Evolutionary conservation across 2,329 filamentous ascomycete genomes (phyloP), one percentile per base, ranked within the genome.

Genomic region (Hypoxylon sp.): DNA sequence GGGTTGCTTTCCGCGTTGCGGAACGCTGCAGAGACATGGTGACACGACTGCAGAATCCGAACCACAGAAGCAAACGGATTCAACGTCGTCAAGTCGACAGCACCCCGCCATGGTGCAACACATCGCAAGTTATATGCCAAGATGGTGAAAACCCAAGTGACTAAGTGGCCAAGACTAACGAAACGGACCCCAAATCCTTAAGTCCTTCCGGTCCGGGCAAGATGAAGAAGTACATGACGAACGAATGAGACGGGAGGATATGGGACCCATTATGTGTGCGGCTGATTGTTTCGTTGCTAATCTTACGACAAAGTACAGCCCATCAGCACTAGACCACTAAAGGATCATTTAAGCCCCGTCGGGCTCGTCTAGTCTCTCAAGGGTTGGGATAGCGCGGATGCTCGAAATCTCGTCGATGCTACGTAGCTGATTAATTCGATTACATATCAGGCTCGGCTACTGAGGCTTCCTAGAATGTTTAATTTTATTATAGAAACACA

Each of bases 21-120:
- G 74, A 71, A 42, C 72, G 74, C 42, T 74, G 73, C 50, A 76
- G 63, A 69, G 75, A 76, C 73, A 76, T 76, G 37, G 35, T 61
- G 67, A 54, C 46, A 26, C 56, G 17, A 65, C 61, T 65, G 24
- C 44, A 65, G 26, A 48, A 64, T 26, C 3, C 37, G 33, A 54
- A 29, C 56, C n/a, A 35, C 19, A 44, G 22, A 54, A 24, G n/a
- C 22, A 42, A 44, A 42, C 22, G 14, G 14, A 13, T 56, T 66
- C 58, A 56, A 39, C 22, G 19, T 54, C 54, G 19, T 26, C 68
- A 17, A 52, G n/a, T n/a, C n/a, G 56, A 67, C 29, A 31, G 51
- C 37, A 29, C 22, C 65, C 60, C 37, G 33, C 63, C 55, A 63
- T 55, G 60, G 67, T 54, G 29, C 46, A 33, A 24, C 39, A 17